Conservation (phyloP, 352 stramenopile species). For the Peronospora farinosa region DNA sequence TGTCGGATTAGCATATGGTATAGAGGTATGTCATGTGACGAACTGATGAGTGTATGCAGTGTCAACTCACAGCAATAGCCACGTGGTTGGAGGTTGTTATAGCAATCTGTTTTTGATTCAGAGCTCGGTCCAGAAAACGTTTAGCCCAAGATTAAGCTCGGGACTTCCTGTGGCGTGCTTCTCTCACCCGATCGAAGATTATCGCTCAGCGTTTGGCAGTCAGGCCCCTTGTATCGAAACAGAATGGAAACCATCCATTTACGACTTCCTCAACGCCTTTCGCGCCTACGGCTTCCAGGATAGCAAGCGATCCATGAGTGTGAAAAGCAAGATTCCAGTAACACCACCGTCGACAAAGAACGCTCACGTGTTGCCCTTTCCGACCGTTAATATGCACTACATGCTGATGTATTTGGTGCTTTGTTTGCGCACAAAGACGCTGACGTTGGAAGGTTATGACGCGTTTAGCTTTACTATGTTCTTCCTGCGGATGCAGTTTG, state of each 20-base stretch:
- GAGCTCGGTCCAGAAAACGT: constrained; percentile 17
- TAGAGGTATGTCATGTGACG: constrained; percentile 2
- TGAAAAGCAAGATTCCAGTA: constrained; percentile 63
- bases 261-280: constrained; percentile 75
- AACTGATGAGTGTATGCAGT: constrained; percentile 35
- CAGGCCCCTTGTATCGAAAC: constrained; percentile 40
- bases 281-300: constrained; percentile 75
- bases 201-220: constrained; percentile 31
- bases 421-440: constrained; percentile 53
- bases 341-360: constrained; percentile 27
- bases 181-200: constrained; percentile 45
- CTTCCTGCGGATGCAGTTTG: constrained; percentile 83
- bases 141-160: constrained; percentile 25
- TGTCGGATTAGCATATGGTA: not conserved
- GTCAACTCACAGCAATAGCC: constrained; percentile 57
- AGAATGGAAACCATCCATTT: constrained; percentile 63
- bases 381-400: constrained; percentile 76
- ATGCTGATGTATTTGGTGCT: constrained; percentile 74
- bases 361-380: constrained; percentile 39
- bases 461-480: constrained; percentile 84
- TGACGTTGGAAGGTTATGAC: constrained; percentile 66
- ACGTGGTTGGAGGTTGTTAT: constrained; percentile 65
- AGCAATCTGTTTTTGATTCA: constrained; percentile 62
- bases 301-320: constrained; percentile 78
- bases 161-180: constrained; percentile 49